Evolutionary conservation across 1,139 yeast species (phyloP).

Genomic region (Saccharomyces hybrid): DNA sequence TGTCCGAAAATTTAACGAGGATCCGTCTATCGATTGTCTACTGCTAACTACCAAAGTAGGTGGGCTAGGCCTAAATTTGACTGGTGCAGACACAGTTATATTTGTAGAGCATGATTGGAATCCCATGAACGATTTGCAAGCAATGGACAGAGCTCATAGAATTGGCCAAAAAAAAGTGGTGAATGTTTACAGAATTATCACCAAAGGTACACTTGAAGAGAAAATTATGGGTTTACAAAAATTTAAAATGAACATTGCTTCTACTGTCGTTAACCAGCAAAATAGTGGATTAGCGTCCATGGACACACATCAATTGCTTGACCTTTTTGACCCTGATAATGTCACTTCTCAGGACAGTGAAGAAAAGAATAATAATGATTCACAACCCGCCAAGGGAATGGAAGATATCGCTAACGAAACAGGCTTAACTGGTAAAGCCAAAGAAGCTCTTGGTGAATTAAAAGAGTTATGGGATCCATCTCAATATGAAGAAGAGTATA

Average conservation of each 20-base stretch:
- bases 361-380: conserved; percentile 13
- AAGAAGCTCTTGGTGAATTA: conserved; percentile 54
- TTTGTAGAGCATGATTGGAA: conserved; percentile 99
- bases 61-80: conserved; percentile 91
- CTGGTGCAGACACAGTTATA: conserved; percentile 98
- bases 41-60: conserved; percentile 95
- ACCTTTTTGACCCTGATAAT: conserved; percentile 59
- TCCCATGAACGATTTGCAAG: conserved; percentile 98
- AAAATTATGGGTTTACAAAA: conserved; percentile 97
- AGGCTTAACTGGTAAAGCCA: conserved; percentile 25
- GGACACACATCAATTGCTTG: conserved; percentile 93
- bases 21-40: conserved; percentile 92
- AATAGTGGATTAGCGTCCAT: conserved; percentile 89
- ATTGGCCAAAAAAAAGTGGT: conserved; percentile 97
- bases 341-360: conserved; percentile 38
- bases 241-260: conserved; percentile 95
- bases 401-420: conserved; percentile 38
- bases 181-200: conserved; percentile 85
- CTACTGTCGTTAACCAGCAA: conserved; percentile 93
- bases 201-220: conserved; percentile 89
- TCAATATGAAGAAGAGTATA: conserved; percentile 94
- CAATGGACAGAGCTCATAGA: conserved; percentile 39
- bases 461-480: conserved; percentile 97
- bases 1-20: conserved; percentile 88
- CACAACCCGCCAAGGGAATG: conserved; percentile 27